Evolutionary conservation across 257 asterid genomes (phyloP), one percentile per base, ranked within the genome.

Genomic region (Lavandula angustifolia): DNA sequence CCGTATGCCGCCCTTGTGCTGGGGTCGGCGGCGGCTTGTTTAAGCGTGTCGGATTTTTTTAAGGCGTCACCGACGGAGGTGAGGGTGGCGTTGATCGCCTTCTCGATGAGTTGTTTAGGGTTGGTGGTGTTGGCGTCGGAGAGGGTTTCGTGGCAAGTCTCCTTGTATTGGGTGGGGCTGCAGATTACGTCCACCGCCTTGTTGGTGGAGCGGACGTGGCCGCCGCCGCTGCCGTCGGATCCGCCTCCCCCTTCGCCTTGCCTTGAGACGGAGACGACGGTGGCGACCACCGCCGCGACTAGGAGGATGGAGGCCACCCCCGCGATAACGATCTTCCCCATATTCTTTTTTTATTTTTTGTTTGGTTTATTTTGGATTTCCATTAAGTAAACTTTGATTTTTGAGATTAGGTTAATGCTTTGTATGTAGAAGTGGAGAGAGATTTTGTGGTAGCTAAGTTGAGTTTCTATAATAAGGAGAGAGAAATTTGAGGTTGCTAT

Each of bases 231-330:
- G 44, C 18, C n/a, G 13, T 11, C 2, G 22, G 5, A 1, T 1
- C 2, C 10, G 47, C 22, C 29, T 22, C 9, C n/a, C 7, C 27
- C 2, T 9, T 40, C 60, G 22, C 42, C 48, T 1, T 44, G 56
- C 0, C 4, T 17, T 18, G 72, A 14, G 32, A 58, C 31, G 16
- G 65, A 48, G 3, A 77, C 69, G 0, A 79, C 74, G 10, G 76
- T 80, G 1, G 79, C 80, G 3, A 82, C 92, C 3, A 80, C 80
- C 54, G 77, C 66, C 0, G 85, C 95, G 43, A 87, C 89, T 18
- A 87, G 42, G 27, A 87, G 81, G 54, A 80, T 63, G 46, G 92
- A 73, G 61, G 83, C 82, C 1, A 84, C 37, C 32, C 87, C 81
- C n/a, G 73, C 74, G 4, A 80, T 41, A 4, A 72, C 68, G 3